These are phyloP conservation scores for Lyophyllum shimeji DNA, from an alignment of 768 basidiomycete genomes.

Conservation along the genomic window DNA sequence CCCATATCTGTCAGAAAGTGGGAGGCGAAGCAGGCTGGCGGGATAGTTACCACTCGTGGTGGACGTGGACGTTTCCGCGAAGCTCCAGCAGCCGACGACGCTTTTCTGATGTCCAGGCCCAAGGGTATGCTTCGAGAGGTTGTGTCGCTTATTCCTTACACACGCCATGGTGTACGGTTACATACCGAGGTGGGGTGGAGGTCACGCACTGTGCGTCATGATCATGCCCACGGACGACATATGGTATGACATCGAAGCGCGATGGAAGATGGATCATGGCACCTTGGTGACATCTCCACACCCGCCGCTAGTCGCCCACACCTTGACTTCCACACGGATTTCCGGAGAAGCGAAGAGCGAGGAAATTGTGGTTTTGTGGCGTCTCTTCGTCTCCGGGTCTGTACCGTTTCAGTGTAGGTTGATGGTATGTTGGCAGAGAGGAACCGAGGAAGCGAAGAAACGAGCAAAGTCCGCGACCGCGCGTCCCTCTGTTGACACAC, in stretches of 20 bases:
- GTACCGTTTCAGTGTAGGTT: not conserved
- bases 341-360: not conserved
- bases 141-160: too few species aligned
- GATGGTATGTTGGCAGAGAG: not conserved
- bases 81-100: too few species aligned
- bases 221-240: not conserved
- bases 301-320: not conserved
- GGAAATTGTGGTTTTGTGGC: too few species aligned
- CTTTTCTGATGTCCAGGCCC: too few species aligned
- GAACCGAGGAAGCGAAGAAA: not conserved
- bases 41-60: too few species aligned
- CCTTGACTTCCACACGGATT: not conserved
- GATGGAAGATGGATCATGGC: not conserved
- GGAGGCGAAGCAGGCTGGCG: not conserved
- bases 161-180: not conserved
- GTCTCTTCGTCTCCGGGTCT: not conserved
- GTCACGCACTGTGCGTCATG: not conserved
- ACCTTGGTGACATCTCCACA: not conserved
- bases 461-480: not conserved
- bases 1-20: not conserved
- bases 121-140: too few species aligned
- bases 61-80: too few species aligned
- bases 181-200: not conserved
- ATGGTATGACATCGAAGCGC: not conserved
- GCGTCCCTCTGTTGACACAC: not conserved